Conservation (phyloP, 768 basidiomycete species). For the Mycena leptocephala region DNA sequence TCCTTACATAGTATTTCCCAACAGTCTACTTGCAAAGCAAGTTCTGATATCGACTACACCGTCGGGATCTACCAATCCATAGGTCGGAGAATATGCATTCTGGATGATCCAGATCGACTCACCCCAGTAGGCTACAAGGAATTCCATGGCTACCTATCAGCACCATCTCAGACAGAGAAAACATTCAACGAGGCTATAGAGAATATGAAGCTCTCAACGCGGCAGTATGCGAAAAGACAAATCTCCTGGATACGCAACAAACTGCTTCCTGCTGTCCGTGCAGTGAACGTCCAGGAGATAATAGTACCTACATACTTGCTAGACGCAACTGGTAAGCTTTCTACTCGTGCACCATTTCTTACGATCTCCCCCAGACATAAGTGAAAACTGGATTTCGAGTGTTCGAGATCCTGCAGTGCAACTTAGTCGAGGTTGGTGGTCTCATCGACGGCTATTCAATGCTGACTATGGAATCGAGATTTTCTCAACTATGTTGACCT, state of each 20-base stretch:
- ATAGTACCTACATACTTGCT: conserved; percentile 66
- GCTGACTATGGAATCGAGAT: conserved; percentile 53
- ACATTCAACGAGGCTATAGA: conserved; percentile 74
- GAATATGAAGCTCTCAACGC: conserved; percentile 88
- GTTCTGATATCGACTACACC: conserved; percentile 69
- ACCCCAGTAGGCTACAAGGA: conserved; percentile 87
- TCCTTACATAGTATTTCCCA: conserved; percentile 54
- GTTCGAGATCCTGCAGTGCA: conserved; percentile 68
- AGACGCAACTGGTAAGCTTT: conserved; percentile 75
- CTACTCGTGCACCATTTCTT: background rate
- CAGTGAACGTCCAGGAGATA: conserved; percentile 58
- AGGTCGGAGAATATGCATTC: conserved; percentile 61
- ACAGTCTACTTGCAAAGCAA: background rate
- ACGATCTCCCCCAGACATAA: conserved; percentile 57
- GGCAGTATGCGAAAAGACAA: conserved; percentile 94
- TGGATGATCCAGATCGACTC: conserved; percentile 1
- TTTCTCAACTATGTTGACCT: conserved; percentile 69
- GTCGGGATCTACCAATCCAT: conserved; percentile 96
- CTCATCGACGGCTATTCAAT: background rate
- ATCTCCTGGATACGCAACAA: conserved; percentile 95
- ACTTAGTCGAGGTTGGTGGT: conserved; percentile 64
- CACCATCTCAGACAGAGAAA: conserved; percentile 55
- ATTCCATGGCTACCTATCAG: conserved; percentile 79
- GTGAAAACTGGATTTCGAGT: conserved; percentile 70
- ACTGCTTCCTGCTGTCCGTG: conserved; percentile 79